Base-by-base conservation (phyloP, 257 asterid species). In the Jacaranda copaia region DNA sequence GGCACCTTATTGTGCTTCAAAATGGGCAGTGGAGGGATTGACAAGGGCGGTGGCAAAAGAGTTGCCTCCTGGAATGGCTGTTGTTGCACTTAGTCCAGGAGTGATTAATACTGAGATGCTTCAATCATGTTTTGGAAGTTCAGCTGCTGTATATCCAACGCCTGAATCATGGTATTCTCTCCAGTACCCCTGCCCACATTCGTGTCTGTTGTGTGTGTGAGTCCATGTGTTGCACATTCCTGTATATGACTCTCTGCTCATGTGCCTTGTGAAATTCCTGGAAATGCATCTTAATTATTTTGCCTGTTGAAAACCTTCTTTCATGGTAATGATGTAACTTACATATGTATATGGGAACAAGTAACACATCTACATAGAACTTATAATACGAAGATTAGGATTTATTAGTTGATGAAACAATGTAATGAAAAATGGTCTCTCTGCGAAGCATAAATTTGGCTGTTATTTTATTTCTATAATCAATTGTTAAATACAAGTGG, bases 1-100 rank as follows among this genome's bases (percentile, higher is more conserved):
- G 65, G 98, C 99, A 58, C 99, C 99, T 13, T 94, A 94, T 81
- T 94, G 99, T 81, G 97, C 99, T 79, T 94, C 99, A 13, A 94
- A 94, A 84, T 94, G 99, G 99, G 99, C 99, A 42, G 84, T 92
- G 51, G 98, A 94, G 75, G 99, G 99, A 80, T 83, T 94, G 82
- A 87, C 99, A 25, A 88, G 88, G 81, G 86, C 99, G 25, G 92
- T 86, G 49, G 98, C 98, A 5, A 94, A 94, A 85, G 99, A 94
- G 85, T 75, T 94, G 84, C 98, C 99, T 74, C 81, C 90, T 72
- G 99, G 95, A 75, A 40, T 92, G 66, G 91, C 99, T 42, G 80
- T 83, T 76, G 97, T 94, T 73, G 96, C 99, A 0, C 96, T 94
- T 74, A 94, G 86, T 84, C 99, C 99, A 36, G 98, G 99, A 40